Evolutionary conservation across 1,284 basidiomycete genomes (phyloP), one percentile per base, ranked within the genome.

Genomic region (Cutaneotrichosporon mucoides): DNA sequence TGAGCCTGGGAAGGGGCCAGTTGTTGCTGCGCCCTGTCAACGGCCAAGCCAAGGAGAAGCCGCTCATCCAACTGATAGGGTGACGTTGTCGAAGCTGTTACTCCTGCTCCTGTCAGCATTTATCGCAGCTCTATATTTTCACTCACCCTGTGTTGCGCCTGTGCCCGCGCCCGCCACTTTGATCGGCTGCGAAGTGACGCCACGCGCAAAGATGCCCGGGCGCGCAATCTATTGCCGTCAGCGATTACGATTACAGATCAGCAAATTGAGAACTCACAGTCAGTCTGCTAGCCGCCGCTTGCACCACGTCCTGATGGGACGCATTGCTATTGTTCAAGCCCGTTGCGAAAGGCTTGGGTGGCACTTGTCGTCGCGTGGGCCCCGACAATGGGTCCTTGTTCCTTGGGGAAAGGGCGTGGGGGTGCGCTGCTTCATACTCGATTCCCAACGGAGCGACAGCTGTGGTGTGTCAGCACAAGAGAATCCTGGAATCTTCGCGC

Each of bases 131-230:
- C 12, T 24, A 48, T n/a, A 35, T 48, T 47, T 48, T 12, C 24
- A 48, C 46, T 48, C 46, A 48, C 46, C 24, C 24, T 24, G 24
- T 24, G 34, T 16, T 48, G 46, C 13, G 33, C 11, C 8, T 11
- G 24, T 24, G 24, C 24, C 24, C 24, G 24, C 35, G 33, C 12
- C 33, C 8, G 47, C 49, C 12, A 61, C 53, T 44, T 57, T 54
- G 10, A 55, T 43, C 5, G 61, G 57, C 53, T 62, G 56, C 11
- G 57, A 59, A 13, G 57, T 45, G n/a, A 59, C 61, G 37, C 54
- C 61, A 9, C 57, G 56, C 16, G 61, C 57, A 46, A 62, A 58
- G 54, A 62, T 62, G 36, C 61, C 61, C 10, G 53, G 42, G 15
- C 24, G 53, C 35, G 43, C 53, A 37, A 41, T 34, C 53, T 45